Evolutionary conservation across 345 rosid species (phyloP), one percentile per base, ranked within the genome.

Genomic region (Jatropha curcas): DNA sequence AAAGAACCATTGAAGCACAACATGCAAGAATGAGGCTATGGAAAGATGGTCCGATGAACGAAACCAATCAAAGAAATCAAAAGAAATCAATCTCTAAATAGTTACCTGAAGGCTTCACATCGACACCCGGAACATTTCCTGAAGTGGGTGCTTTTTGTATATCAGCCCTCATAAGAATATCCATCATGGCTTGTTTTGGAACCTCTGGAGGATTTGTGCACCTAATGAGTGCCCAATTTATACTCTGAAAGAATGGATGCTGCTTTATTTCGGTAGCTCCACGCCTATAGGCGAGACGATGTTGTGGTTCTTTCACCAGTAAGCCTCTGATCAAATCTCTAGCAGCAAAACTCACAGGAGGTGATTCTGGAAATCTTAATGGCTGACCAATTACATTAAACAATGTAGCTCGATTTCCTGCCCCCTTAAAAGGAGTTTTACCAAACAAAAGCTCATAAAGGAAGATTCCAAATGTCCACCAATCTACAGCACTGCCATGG

Each of bases 11-110:
- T 68, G 83, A 59, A 63, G 73, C 71, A 79, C 35, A 37, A 57
- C 34, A 46, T 68, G 13, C 28, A 41, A 28, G 70, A 61, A 68
- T 41, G 68, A 61, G 71, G 65, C 22, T 69, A 31, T 46, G 50
- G 72, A 66, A 48, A 67, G 65, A 67, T 12, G 69, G 28, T 55
- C 45, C 22, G 46, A 51, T 27, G 52, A 56, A 30, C 59, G 56
- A 70, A 58, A 74, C 71, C 63, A 30, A 70, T 53, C 55, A 70
- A 67, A 67, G 66, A 66, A 76, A 78, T 79, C 74, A 81, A 68
- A 84, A 84, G 80, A 84, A 81, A 74, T 84, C 87, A 50, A 84
- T 81, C 82, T 84, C 85, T 46, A 76, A 71, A 81, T 84, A 84
- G 79, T 81, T 84, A 84, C 85, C 87, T 52, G 78, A 67, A 67